phyloP scores from a whole-genome alignment of 2,329 filamentous ascomycete species.

The Huntiella decipiens region DNA sequence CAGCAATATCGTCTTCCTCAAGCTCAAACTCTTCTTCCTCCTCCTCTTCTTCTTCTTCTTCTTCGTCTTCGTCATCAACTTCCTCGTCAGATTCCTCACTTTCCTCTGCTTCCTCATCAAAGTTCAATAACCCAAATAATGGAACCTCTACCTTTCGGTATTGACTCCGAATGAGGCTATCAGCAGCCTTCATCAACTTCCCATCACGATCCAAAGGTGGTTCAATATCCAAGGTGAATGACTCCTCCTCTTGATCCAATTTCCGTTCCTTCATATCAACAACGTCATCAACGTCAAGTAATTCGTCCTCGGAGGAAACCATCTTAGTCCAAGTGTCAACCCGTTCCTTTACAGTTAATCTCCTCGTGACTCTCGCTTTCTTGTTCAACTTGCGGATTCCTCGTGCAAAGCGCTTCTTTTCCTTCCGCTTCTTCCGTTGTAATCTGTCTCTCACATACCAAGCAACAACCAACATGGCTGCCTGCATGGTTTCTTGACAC shows the following conservation, averaged over 20 bases:
- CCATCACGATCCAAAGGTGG: constrained; percentile 22
- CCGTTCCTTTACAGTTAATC: neutral
- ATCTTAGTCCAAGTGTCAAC: neutral
- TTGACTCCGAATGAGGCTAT: constrained; percentile 29
- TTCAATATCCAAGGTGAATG: constrained; percentile 24
- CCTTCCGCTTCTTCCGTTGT: constrained; percentile 22
- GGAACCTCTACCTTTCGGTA: constrained; percentile 27
- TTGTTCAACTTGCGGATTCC: constrained; percentile 19
- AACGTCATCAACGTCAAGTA: constrained; percentile 13
- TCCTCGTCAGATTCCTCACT: constrained; percentile 18
- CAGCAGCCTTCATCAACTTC: constrained; percentile 25
- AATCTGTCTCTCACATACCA: constrained; percentile 32
- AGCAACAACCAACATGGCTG: constrained; percentile 29
- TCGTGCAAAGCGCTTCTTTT: constrained; percentile 23
- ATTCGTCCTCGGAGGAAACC: constrained; percentile 14
- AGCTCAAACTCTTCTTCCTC: constrained; percentile 14
- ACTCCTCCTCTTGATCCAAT: constrained; percentile 22
- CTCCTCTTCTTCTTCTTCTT: constrained; percentile 16
- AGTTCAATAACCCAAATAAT: constrained; percentile 25
- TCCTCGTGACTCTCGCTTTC: neutral
- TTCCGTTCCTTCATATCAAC: constrained; percentile 21
- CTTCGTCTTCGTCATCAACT: constrained; percentile 11
- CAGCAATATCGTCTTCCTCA: neutral
- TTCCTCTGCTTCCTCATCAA: constrained; percentile 26
- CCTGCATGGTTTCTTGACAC: constrained; percentile 29